Evolutionary conservation across 2,329 filamentous ascomycete genomes (phyloP), one percentile per base, ranked within the genome.

Genomic region (Arthroderma uncinatum): DNA sequence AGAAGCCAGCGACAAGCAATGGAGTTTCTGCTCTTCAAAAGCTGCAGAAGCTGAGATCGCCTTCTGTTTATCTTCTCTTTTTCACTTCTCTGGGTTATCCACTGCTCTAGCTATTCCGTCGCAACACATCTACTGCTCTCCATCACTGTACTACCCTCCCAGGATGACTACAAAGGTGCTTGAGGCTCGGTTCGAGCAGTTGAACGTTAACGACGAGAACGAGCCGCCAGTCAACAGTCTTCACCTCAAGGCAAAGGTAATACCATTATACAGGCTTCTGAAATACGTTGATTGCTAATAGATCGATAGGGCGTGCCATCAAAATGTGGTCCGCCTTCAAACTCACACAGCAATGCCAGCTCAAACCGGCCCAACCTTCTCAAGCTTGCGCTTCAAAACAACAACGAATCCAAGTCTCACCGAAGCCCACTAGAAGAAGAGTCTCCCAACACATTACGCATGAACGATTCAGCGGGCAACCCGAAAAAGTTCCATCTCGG

Each of bases 171-270:
- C 87, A 59, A 82, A 87, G 64, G 83, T 82, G 54, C 79, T 97
- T 50, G 92, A 96, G 75, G 79, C 87, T 73, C 87, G 88, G 66
- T 89, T 97, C 68, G 90, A 95, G 82, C 85, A 85, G 72, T 82
- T 96, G 75, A 86, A 87, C 19, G 88, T 96, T 61, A 86, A 87
- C 65, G 91, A 96, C 68, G 91, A 95, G 73, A 94, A 92, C 68
- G 85, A 89, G 59, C 73, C 76, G 33, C 74, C 60, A 16, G 56
- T 74, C 56, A 78, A 82, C 61, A 76, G 74, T 61, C 62, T 70
- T 25, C 84, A 87, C 70, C 78, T 82, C 63, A 95, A 94, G 74
- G 73, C 82, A 60, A 95, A 95, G 83, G 90, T 92, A 77, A 19
- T 8, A 33, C n/a, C 8, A 6, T 6, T 7, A 36, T 33, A 10